Conservation (phyloP, 2,329 filamentous ascomycete genomes). For the Colletotrichum orbiculare region DNA sequence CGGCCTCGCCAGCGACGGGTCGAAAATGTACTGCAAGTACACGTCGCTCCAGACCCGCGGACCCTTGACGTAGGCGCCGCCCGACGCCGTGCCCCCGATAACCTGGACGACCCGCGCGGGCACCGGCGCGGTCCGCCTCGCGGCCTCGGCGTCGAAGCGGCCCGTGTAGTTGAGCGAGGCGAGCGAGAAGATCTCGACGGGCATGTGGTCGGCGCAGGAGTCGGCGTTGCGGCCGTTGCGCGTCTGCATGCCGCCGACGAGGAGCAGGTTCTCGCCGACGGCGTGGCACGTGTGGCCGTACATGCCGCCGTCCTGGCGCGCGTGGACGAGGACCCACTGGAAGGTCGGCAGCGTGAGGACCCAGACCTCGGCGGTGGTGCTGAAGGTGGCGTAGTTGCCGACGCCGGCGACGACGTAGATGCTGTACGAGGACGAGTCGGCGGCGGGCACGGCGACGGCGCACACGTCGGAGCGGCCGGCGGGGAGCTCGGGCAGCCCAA, state of each 20-base stretch:
- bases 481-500: slow-evolving; percentile 35
- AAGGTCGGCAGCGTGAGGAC: slow-evolving; percentile 38
- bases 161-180: slow-evolving; percentile 41
- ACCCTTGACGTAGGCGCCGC: slow-evolving; percentile 45
- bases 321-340: slow-evolving; percentile 37
- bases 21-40: slow-evolving; percentile 42
- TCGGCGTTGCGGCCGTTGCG: slow-evolving; percentile 26
- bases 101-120: slow-evolving; percentile 59
- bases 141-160: slow-evolving; percentile 42
- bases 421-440: slow-evolving; percentile 37
- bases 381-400: slow-evolving; percentile 33
- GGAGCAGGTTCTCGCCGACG: slow-evolving; percentile 34
- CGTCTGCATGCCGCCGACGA: slow-evolving; percentile 38
- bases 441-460: slow-evolving; percentile 35
- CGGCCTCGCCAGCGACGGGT: slow-evolving; percentile 37
- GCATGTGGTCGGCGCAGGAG: slow-evolving; percentile 39
- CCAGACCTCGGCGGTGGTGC: slow-evolving; percentile 30
- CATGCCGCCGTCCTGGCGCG: slow-evolving; percentile 30
- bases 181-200: slow-evolving; percentile 40
- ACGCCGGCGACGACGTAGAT: slow-evolving; percentile 39
- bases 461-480: slow-evolving; percentile 39
- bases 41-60: slow-evolving; percentile 39
- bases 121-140: slow-evolving; percentile 49
- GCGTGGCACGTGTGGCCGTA: slow-evolving; percentile 38
- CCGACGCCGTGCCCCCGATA: slow-evolving; percentile 52